Percentiles rank a stretch among this genome's conserved stretches.
These are phyloP conservation scores for Chaetomidium leptoderma DNA, from an alignment of 495 filamentous ascomycete species.

Conservation along the genomic window DNA sequence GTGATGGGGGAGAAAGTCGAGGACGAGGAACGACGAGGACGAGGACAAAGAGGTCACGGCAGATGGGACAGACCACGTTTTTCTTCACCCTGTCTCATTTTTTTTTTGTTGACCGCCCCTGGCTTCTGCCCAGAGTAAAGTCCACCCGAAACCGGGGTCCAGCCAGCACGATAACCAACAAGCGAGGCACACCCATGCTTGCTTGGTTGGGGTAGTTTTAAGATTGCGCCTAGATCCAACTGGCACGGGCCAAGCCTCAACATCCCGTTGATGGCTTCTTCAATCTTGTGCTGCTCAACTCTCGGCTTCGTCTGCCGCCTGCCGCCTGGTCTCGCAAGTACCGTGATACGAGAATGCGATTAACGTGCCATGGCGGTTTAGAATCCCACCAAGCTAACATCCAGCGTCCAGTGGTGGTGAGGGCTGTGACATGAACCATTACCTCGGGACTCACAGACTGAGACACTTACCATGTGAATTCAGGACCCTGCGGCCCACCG, in stretches of 20 bases:
- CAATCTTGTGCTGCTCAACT: too few species aligned
- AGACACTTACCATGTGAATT: background rate
- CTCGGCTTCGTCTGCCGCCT: too few species aligned
- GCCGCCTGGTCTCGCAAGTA: too few species aligned
- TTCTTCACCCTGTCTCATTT: slow-evolving; percentile 10
- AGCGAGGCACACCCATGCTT: slow-evolving; percentile 11
- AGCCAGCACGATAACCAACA: background rate
- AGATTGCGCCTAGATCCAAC: slow-evolving; percentile 5
- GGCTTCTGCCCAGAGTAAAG: slow-evolving; percentile 1
- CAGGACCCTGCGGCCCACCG: background rate
- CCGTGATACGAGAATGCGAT: too few species aligned
- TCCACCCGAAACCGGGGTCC: background rate
- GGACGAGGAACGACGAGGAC: background rate
- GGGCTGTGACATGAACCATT: too few species aligned
- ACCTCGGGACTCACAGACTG: background rate
- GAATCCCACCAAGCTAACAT: too few species aligned
- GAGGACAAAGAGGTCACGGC: background rate
- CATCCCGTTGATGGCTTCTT: too few species aligned
- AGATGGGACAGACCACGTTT: slow-evolving; percentile 1
- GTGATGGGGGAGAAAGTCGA: background rate
- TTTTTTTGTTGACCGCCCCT: slow-evolving; percentile 12
- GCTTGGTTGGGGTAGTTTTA: slow-evolving; percentile 6
- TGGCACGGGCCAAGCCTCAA: too few species aligned
- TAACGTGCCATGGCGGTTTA: too few species aligned
- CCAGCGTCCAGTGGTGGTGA: too few species aligned